Conservation (phyloP, 345 rosid species). For the Syzygium aromaticum region DNA sequence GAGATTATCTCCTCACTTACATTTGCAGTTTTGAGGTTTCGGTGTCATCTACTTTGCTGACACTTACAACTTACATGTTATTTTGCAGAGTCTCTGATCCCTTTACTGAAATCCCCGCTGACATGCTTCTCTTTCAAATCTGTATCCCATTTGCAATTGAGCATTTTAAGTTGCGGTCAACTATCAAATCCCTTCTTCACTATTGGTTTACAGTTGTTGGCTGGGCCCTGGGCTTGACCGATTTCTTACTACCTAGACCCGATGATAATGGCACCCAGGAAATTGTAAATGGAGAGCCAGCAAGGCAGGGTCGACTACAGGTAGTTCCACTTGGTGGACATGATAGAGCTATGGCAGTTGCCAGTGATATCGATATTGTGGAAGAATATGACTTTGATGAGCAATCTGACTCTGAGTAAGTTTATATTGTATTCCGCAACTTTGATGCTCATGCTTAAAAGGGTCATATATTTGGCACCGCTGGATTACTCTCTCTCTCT, state of each 20-base stretch:
- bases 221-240: slow-evolving; percentile 85
- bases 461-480: neutral
- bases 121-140: slow-evolving; percentile 96
- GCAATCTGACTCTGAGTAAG: slow-evolving; percentile 88
- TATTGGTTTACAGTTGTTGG: slow-evolving; percentile 93
- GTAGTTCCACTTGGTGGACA: slow-evolving; percentile 48
- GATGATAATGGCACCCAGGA: slow-evolving; percentile 76
- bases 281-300: slow-evolving; percentile 63
- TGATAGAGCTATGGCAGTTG: slow-evolving; percentile 41
- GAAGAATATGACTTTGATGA: slow-evolving; percentile 78
- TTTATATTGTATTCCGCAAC: slow-evolving; percentile 4
- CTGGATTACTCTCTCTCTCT: neutral
- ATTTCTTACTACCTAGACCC: slow-evolving; percentile 75
- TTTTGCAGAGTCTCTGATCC: slow-evolving; percentile 89
- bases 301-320: slow-evolving; percentile 63
- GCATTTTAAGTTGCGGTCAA: slow-evolving; percentile 84
- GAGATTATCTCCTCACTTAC: slow-evolving; percentile 15
- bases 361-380: slow-evolving; percentile 28
- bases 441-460: neutral
- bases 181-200: slow-evolving; percentile 80
- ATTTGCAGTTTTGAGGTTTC: neutral
- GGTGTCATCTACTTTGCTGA: slow-evolving; percentile 3
- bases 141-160: slow-evolving; percentile 96
- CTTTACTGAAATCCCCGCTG: slow-evolving; percentile 96
- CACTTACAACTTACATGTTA: neutral